phyloP scores from a whole-genome alignment of 768 basidiomycete genomes.

The Amanita muscaria region DNA sequence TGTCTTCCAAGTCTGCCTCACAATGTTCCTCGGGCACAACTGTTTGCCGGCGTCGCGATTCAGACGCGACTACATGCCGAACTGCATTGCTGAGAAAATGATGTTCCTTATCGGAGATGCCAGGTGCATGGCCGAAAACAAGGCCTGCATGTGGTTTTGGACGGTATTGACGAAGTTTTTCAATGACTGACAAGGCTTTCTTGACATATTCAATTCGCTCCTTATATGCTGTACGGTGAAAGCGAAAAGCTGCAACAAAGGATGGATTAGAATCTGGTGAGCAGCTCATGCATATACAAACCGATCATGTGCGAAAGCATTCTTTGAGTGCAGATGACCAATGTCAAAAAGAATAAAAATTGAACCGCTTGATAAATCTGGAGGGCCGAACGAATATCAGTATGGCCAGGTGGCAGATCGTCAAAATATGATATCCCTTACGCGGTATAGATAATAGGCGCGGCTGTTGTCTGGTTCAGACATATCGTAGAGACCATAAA shows the following conservation, averaged over 20 bases:
- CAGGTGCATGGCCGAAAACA: constrained; percentile 26
- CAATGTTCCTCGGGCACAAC: constrained; percentile 13
- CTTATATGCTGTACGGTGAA: constrained; percentile 69
- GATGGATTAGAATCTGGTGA: neutral
- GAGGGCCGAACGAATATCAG: neutral
- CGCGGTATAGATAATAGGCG: constrained; percentile 53
- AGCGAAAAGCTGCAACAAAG: constrained; percentile 45
- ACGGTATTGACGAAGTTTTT: constrained; percentile 56
- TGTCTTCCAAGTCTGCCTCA: constrained; percentile 4
- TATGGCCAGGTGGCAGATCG: neutral
- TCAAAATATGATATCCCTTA: no score
- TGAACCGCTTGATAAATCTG: constrained; percentile 57
- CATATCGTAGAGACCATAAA: constrained; percentile 48
- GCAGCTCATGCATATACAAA: constrained; percentile 12
- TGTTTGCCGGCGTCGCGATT: constrained; percentile 9
- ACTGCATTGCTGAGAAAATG: constrained; percentile 26
- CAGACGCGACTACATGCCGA: constrained; percentile 16
- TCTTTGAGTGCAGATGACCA: constrained; percentile 53
- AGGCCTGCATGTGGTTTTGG: constrained; percentile 39
- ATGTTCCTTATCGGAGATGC: constrained; percentile 40
- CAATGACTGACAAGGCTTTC: constrained; percentile 48
- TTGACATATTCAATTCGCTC: constrained; percentile 59
- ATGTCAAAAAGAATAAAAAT: constrained; percentile 67
- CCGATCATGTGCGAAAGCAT: constrained; percentile 64
- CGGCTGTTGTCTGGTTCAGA: constrained; percentile 32